Evolutionary conservation across 805 yeast species (phyloP), one percentile per base, ranked within the genome.

Genomic region (Saturnispora ahearnii): DNA sequence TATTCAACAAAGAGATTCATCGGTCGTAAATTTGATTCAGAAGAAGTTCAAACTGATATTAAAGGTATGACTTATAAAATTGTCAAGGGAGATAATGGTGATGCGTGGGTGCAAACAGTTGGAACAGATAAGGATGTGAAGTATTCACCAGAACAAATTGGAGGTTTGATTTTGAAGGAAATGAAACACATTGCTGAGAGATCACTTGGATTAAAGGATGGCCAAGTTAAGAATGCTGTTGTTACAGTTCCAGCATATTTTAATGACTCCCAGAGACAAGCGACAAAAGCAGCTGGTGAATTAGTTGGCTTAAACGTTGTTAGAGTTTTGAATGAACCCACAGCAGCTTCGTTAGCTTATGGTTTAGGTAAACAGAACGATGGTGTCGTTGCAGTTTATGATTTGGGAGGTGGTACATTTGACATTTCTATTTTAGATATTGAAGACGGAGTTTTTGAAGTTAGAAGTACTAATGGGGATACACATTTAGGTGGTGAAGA

Each of bases 391-490:
- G 96, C 97, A 47, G 97, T 89, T 55, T 89, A 88, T 76, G 97
- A 89, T 75, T 77, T 89, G 60, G 97, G 97, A 74, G 97, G 97
- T 64, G 97, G 97, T 73, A 89, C 97, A 56, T 89, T 89, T 71
- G 97, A 89, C 81, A 84, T 89, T 67, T 90, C 96, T 55, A 86
- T 89, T 63, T 78, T 89, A 63, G 97, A 90, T 74, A 90, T 89
- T 62, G 96, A 89, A 70, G 90, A 89, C 66, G 97, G 97, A 71
- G 96, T 89, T 53, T 89, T 89, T 67, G 97, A 89, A 77, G 97
- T 89, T 64, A 83, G 86, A 73, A 82, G 96, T 50, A 89, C 97
- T 60, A 88, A 89, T 72, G 97, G 95, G 73, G 93, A 86, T 72
- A 86, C 95, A 48, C 95, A 86, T 73, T 73, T 86, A 64, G 95